Conservation (phyloP, 2,329 filamentous ascomycete species). For the Xylariaceae sp. region DNA sequence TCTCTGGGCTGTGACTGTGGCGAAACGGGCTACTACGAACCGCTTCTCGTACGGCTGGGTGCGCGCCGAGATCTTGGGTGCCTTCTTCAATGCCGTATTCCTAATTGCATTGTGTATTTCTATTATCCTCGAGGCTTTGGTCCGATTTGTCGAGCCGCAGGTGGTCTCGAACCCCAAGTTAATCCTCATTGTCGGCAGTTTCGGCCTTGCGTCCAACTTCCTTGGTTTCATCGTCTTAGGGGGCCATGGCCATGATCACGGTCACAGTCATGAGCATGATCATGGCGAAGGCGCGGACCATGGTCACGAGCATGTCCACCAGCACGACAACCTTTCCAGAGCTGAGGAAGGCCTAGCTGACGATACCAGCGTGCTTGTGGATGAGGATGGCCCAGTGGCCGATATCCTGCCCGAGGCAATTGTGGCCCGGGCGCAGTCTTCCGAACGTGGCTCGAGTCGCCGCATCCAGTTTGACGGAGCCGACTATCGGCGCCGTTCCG, state of each 20-base stretch:
- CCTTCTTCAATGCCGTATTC: constrained; percentile 96
- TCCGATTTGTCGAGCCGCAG: constrained; percentile 86
- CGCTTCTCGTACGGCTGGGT: constrained; percentile 98
- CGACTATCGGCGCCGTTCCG: constrained; percentile 29
- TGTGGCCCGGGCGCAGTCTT: constrained; percentile 44
- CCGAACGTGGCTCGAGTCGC: constrained; percentile 35
- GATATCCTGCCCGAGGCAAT: constrained; percentile 61
- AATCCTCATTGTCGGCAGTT: constrained; percentile 82
- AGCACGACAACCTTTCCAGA: constrained; percentile 36
- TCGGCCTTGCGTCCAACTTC: constrained; percentile 83
- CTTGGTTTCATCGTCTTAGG: constrained; percentile 87
- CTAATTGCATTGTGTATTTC: constrained; percentile 93
- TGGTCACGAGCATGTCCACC: constrained; percentile 42
- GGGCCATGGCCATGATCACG: constrained; percentile 82
- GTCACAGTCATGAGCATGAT: constrained; percentile 59
- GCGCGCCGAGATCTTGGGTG: constrained; percentile 92
- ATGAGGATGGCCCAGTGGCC: constrained; percentile 55
- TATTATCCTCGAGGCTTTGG: constrained; percentile 92
- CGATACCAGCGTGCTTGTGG: constrained; percentile 39
- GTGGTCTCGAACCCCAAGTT: constrained; percentile 79
- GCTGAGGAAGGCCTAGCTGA: constrained; percentile 52
- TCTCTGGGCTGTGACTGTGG: constrained; percentile 89
- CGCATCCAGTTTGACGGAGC: constrained; percentile 41
- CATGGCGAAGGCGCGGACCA: constrained; percentile 52
- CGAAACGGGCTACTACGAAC: constrained; percentile 78